phyloP scores from a whole-genome alignment of 2,329 filamentous ascomycete species.

The Exophiala alcalophila region DNA sequence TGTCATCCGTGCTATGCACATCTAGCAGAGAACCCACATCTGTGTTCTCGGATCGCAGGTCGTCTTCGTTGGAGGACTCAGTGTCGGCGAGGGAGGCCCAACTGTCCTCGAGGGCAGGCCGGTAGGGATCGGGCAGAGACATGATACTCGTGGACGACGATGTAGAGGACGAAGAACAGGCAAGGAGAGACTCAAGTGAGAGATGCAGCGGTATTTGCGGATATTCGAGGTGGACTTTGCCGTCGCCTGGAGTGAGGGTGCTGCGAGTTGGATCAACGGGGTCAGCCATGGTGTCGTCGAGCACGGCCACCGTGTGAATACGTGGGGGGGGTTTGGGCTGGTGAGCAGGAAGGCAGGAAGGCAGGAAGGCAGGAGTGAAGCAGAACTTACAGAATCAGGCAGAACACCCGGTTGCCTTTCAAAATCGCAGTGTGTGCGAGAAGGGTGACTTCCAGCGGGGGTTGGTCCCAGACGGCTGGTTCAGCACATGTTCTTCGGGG shows the following conservation, averaged over 20 bases:
- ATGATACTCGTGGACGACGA: constrained; percentile 11
- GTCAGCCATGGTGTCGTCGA: constrained; percentile 15
- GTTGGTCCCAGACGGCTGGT: too few relatives aligned
- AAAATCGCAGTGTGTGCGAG: too few relatives aligned
- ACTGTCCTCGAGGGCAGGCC: constrained; percentile 43
- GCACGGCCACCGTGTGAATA: too few relatives aligned
- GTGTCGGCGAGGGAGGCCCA: constrained; percentile 47
- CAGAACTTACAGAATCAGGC: too few relatives aligned
- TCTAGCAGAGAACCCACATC: constrained; percentile 45
- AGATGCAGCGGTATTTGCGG: constrained; percentile 20
- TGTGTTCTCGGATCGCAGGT: constrained; percentile 44
- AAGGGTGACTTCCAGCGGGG: too few relatives aligned
- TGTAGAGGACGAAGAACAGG: constrained; percentile 20
- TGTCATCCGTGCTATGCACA: constrained; percentile 43
- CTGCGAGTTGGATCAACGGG: constrained; percentile 3
- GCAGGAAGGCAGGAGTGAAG: too few relatives aligned
- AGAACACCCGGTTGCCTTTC: too few relatives aligned
- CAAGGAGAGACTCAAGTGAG: constrained; percentile 29
- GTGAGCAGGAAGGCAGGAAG: too few relatives aligned
- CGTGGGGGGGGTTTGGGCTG: too few relatives aligned
- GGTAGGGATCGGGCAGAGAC: constrained; percentile 8
- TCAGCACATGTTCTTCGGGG: too few relatives aligned
- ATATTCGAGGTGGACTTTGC: constrained; percentile 22
- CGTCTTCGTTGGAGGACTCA: constrained; percentile 46
- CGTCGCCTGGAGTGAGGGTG: too few relatives aligned